Percentiles rank a stretch among this genome's conserved stretches.
These are phyloP conservation scores for Pontederia crassipes DNA, from an alignment of 176 grass and related monocot species.

Conservation along the genomic window DNA sequence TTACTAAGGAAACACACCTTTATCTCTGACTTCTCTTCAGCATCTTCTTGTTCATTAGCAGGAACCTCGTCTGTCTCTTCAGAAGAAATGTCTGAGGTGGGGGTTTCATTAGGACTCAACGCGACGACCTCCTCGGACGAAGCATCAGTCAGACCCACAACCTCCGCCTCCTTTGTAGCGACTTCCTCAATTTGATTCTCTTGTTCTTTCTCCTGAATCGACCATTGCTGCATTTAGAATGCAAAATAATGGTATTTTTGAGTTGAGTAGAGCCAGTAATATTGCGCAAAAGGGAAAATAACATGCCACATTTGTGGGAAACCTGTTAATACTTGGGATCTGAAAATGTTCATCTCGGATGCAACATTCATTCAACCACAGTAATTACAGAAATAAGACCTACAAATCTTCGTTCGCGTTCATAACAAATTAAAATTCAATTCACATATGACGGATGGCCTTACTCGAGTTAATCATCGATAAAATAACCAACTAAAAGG, in stretches of 20 bases:
- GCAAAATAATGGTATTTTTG: background rate
- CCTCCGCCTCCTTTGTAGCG: conserved; percentile 32
- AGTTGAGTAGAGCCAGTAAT: too few species aligned
- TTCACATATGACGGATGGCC: too few species aligned
- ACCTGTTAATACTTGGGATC: background rate
- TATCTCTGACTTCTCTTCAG: conserved; percentile 46
- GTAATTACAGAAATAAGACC: too few species aligned
- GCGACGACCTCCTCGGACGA: conserved; percentile 5
- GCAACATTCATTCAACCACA: too few species aligned
- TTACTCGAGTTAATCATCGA: too few species aligned
- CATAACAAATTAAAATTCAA: too few species aligned
- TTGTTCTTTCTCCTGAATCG: conserved; percentile 36
- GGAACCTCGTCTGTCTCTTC: conserved; percentile 21
- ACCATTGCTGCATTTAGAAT: conserved; percentile 42
- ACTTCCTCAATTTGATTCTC: conserved; percentile 12
- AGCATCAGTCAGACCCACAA: conserved; percentile 21
- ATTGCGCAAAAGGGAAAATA: too few species aligned
- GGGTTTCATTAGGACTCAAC: conserved; percentile 10
- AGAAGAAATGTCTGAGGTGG: too few species aligned
- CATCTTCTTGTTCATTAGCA: conserved; percentile 20
- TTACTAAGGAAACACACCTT: conserved; percentile 34
- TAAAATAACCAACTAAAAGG: too few species aligned
- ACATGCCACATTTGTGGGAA: too few species aligned
- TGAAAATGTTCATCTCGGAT: too few species aligned
- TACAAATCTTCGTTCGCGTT: too few species aligned